phyloP scores from a whole-genome alignment of 192 early-diverging fungal species.

The Coemansia sp. region DNA sequence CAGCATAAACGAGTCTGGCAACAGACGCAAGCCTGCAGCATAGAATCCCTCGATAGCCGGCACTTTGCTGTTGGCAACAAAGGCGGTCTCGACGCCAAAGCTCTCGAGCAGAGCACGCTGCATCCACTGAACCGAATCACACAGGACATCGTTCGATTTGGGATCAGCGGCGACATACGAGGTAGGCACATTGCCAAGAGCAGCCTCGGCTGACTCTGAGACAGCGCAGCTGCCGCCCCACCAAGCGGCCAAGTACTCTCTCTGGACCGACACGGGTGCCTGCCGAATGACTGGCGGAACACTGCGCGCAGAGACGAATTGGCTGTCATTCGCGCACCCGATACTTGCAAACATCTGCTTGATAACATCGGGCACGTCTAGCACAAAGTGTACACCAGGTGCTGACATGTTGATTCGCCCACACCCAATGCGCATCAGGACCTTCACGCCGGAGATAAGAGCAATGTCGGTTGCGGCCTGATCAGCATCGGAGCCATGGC shows the following conservation, averaged over 20 bases:
- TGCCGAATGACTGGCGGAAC: not conserved
- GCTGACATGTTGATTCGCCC: conserved; percentile 8
- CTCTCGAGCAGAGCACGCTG: not conserved
- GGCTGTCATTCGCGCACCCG: not conserved
- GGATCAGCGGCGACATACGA: not conserved
- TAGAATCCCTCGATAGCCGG: not conserved
- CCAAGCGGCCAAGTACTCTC: conserved; percentile 57
- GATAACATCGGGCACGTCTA: conserved; percentile 21
- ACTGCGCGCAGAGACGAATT: not conserved
- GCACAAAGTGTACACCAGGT: not conserved
- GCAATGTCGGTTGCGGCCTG: conserved; percentile 37
- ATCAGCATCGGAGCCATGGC: conserved; percentile 18
- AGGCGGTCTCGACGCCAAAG: conserved; percentile 5
- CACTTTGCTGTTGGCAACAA: conserved; percentile 2
- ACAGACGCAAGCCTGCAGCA: conserved; percentile 15
- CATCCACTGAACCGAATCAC: conserved; percentile 11
- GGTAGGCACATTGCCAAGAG: not conserved
- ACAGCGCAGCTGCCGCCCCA: conserved; percentile 26
- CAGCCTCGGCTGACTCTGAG: not conserved
- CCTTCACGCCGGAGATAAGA: conserved; percentile 17
- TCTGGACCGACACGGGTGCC: conserved; percentile 46
- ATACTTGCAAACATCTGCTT: not conserved
- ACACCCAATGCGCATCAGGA: not conserved
- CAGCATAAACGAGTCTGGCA: conserved; percentile 9
- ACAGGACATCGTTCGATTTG: not conserved